Evolutionary conservation across 2,329 filamentous ascomycete genomes (phyloP).

Genomic region (Trichoderma aggressivum): DNA sequence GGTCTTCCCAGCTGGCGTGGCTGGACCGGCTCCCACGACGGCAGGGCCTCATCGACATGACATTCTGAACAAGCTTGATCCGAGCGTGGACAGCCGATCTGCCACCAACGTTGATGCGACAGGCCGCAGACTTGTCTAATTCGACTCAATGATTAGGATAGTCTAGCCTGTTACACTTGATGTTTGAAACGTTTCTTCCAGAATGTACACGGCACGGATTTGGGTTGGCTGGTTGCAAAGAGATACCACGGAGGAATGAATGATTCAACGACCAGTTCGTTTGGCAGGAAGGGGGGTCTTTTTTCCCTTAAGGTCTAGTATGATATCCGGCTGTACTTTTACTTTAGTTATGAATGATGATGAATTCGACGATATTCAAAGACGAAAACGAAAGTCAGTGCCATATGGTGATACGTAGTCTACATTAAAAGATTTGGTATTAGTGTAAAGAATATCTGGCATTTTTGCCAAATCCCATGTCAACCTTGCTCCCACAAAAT

Average conservation of each 20-base stretch:
- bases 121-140: not conserved
- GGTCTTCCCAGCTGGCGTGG: not conserved
- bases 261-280: not conserved
- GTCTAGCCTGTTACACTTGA: not conserved
- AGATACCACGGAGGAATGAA: conserved; percentile 8
- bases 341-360: conserved; percentile 3
- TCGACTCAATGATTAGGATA: not conserved
- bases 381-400: too few species aligned
- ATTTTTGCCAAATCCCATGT: not conserved
- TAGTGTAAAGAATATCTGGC: not conserved
- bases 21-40: conserved; percentile 19
- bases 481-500: not conserved
- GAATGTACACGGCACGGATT: not conserved
- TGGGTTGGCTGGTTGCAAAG: not conserved
- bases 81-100: conserved; percentile 14
- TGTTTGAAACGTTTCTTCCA: not conserved
- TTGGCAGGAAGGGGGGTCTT: not conserved
- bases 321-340: not conserved
- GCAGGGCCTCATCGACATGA: conserved; percentile 20
- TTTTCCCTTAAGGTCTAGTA: not conserved
- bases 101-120: not conserved
- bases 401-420: not conserved
- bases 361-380: not conserved
- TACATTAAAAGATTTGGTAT: not conserved
- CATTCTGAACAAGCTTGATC: conserved; percentile 21